Conservation (phyloP, 371 early-diverging fungal genomes). For the Mortierella sp. region DNA sequence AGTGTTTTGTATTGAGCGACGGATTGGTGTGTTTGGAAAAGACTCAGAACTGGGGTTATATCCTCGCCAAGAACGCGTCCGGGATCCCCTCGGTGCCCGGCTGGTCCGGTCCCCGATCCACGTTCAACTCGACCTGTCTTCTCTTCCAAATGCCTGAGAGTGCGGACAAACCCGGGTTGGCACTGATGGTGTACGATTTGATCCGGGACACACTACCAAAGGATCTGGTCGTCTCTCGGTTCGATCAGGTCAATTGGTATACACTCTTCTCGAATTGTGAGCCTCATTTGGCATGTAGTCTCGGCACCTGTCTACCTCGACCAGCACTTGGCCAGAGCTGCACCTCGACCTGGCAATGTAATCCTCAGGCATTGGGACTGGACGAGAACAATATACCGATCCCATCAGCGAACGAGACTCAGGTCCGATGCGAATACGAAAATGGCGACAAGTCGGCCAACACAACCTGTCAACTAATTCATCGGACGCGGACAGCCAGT, state of each 20-base stretch:
- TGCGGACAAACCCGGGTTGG: constrained; percentile 26
- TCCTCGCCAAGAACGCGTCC: constrained; percentile 37
- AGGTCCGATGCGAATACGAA: constrained; percentile 40
- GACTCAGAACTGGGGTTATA: constrained; percentile 34
- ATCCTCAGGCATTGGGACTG: constrained; percentile 38
- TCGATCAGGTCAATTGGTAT: constrained; percentile 39
- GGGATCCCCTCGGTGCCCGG: constrained; percentile 38
- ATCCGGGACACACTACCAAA: constrained; percentile 28
- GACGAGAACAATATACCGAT: constrained; percentile 36
- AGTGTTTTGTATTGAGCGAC: constrained; percentile 38
- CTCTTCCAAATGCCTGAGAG: constrained; percentile 35
- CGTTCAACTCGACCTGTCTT: constrained; percentile 24
- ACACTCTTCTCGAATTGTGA: constrained; percentile 42
- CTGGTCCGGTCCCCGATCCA: constrained; percentile 38
- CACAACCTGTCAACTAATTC: constrained; percentile 31
- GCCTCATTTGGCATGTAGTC: constrained; percentile 18
- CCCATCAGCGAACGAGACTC: constrained; percentile 20
- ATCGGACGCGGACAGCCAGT: neutral
- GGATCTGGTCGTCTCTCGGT: constrained; percentile 26
- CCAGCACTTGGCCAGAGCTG: constrained; percentile 32
- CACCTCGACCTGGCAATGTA: constrained; percentile 48
- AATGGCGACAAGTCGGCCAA: constrained; percentile 24
- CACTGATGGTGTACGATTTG: constrained; percentile 42
- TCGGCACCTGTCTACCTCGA: constrained; percentile 29
- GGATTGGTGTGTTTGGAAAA: constrained; percentile 39